Conservation (phyloP, 164 flowering plant genomes). For the Macadamia integrifolia region DNA sequence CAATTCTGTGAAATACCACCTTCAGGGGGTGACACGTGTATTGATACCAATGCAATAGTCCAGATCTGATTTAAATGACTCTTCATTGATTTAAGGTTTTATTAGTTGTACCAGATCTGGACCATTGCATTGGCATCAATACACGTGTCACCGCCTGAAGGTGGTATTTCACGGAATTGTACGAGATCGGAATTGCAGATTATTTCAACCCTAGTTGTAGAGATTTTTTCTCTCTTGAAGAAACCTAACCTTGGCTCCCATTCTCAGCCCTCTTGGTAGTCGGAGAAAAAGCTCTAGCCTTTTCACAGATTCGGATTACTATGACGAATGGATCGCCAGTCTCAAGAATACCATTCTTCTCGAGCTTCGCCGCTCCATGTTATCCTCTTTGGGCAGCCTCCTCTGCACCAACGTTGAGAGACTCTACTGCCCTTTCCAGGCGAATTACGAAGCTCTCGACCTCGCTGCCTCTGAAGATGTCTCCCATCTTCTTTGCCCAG, state of each 20-base stretch:
- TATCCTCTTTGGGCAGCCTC: conserved; percentile 20
- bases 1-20: too few relatives aligned
- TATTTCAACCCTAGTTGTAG: too few relatives aligned
- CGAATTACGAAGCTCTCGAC: conserved; percentile 35
- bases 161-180: too few relatives aligned
- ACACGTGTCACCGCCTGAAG: too few relatives aligned
- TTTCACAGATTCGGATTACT: conserved; percentile 44
- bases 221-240: background rate
- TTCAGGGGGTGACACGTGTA: too few relatives aligned
- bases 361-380: conserved; percentile 36
- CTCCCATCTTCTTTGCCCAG: conserved; percentile 51
- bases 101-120: too few relatives aligned
- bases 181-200: too few relatives aligned
- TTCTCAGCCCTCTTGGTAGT: conserved; percentile 20
- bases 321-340: conserved; percentile 50
- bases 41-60: too few relatives aligned
- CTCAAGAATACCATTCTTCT: conserved; percentile 55
- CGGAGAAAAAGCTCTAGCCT: conserved; percentile 31
- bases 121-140: too few relatives aligned
- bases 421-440: conserved; percentile 24
- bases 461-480: conserved; percentile 25
- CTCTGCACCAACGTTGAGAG: conserved; percentile 33
- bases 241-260: background rate
- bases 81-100: too few relatives aligned
- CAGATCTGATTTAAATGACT: too few relatives aligned